phyloP scores from a whole-genome alignment of 202 grass and related monocot genomes.

The Musa balbisiana region DNA sequence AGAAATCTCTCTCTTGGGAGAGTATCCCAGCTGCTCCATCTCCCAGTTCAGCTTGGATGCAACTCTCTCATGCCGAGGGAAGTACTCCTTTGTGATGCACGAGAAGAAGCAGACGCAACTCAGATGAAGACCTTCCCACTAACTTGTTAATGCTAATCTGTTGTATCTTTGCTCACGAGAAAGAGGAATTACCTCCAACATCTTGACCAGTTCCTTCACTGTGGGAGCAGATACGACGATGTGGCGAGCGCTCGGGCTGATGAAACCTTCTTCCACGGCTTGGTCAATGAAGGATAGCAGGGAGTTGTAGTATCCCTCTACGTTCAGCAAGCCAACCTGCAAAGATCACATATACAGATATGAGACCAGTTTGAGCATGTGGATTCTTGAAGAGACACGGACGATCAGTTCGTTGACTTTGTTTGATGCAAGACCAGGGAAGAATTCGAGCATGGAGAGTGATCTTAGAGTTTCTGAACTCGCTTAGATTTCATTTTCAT shows the following conservation, averaged over 20 bases:
- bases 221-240: not conserved
- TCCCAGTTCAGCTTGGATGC: constrained; percentile 9
- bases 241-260: not conserved
- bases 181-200: not conserved
- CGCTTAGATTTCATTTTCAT: too few species aligned
- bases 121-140: too few species aligned
- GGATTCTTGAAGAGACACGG: too few species aligned
- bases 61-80: constrained; percentile 3
- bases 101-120: not conserved
- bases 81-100: not conserved
- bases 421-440: too few species aligned
- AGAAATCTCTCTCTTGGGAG: not conserved
- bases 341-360: too few species aligned
- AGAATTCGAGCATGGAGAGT: too few species aligned
- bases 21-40: not conserved
- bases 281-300: constrained; percentile 1
- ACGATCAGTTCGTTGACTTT: too few species aligned
- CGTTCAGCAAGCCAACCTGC: not conserved
- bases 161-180: not conserved
- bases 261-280: not conserved
- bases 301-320: not conserved
- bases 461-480: too few species aligned
- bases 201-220: not conserved
- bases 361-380: too few species aligned
- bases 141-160: not conserved